A percentile compares a stretch with the other conserved stretches of the same genome.
phyloP scores from a whole-genome alignment of 2,329 filamentous ascomycete species.

The Dissoconium aciculare region DNA sequence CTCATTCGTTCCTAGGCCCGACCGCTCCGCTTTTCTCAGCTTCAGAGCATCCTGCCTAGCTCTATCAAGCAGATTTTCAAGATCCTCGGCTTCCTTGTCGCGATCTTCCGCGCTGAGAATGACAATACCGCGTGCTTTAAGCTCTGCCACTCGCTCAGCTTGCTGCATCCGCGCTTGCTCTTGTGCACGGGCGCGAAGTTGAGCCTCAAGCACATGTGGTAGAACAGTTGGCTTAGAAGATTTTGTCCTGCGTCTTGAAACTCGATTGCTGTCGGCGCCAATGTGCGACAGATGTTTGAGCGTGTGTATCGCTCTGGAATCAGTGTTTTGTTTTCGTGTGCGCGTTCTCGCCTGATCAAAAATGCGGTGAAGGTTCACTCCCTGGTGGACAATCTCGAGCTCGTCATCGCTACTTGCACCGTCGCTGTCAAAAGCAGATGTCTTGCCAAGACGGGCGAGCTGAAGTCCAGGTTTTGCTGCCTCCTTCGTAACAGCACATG shows the following conservation, averaged over 20 bases:
- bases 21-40: slow-evolving; percentile 63
- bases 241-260: slow-evolving; percentile 41
- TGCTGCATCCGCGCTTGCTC: slow-evolving; percentile 67
- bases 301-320: slow-evolving; percentile 21
- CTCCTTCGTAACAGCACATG: too few species aligned
- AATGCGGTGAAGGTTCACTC: slow-evolving; percentile 15
- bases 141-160: slow-evolving; percentile 57
- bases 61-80: slow-evolving; percentile 78
- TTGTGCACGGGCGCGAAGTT: slow-evolving; percentile 55
- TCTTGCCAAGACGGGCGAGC: slow-evolving; percentile 24
- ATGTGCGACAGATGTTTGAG: slow-evolving; percentile 23
- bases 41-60: slow-evolving; percentile 67
- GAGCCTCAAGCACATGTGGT: slow-evolving; percentile 50
- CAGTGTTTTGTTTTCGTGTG: slow-evolving; percentile 11
- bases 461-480: too few species aligned
- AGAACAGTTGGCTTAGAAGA: slow-evolving; percentile 50
- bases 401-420: slow-evolving; percentile 37
- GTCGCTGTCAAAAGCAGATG: slow-evolving; percentile 7
- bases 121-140: slow-evolving; percentile 65
- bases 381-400: slow-evolving; percentile 45
- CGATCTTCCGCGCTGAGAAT: slow-evolving; percentile 79
- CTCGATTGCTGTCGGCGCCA: slow-evolving; percentile 27
- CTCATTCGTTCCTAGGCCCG: slow-evolving; percentile 48
- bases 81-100: slow-evolving; percentile 62
- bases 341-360: slow-evolving; percentile 26